Percentiles rank a stretch among this genome's conserved stretches.
Evolutionary conservation across 2,329 filamentous ascomycete genomes (phyloP).

Genomic region (Chaetomium sp.): DNA sequence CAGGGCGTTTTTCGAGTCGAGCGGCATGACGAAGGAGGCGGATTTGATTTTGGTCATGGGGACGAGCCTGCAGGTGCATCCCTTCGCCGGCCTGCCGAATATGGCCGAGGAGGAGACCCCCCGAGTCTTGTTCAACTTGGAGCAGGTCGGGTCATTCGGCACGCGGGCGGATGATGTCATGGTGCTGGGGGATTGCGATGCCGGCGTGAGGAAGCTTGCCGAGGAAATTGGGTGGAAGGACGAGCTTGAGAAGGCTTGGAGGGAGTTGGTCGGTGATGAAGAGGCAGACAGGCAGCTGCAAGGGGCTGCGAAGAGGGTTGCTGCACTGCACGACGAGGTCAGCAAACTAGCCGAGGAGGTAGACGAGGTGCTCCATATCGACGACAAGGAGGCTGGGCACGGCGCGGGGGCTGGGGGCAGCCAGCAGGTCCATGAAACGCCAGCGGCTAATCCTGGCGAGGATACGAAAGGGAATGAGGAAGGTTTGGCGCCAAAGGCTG

Average conservation of each 20-base stretch:
- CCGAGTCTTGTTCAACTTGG: constrained; percentile 83
- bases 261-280: constrained; percentile 63
- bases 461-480: neutral
- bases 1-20: constrained; percentile 62
- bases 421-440: neutral
- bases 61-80: constrained; percentile 83
- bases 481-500: neutral
- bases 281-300: constrained; percentile 55
- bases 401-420: neutral
- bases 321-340: constrained; percentile 49
- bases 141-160: constrained; percentile 79
- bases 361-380: constrained; percentile 36
- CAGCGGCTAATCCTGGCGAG: neutral
- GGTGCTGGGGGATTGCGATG: constrained; percentile 79
- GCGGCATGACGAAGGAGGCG: constrained; percentile 49
- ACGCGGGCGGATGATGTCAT: constrained; percentile 80
- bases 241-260: constrained; percentile 79
- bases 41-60: constrained; percentile 79
- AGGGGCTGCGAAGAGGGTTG: constrained; percentile 39
- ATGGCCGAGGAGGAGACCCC: constrained; percentile 65
- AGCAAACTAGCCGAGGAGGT: constrained; percentile 40
- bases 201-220: constrained; percentile 76
- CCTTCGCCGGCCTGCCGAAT: constrained; percentile 80
- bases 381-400: constrained; percentile 20
- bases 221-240: constrained; percentile 80